Base-by-base conservation (phyloP, 805 yeast species). In the Ascoidea asiatica region DNA sequence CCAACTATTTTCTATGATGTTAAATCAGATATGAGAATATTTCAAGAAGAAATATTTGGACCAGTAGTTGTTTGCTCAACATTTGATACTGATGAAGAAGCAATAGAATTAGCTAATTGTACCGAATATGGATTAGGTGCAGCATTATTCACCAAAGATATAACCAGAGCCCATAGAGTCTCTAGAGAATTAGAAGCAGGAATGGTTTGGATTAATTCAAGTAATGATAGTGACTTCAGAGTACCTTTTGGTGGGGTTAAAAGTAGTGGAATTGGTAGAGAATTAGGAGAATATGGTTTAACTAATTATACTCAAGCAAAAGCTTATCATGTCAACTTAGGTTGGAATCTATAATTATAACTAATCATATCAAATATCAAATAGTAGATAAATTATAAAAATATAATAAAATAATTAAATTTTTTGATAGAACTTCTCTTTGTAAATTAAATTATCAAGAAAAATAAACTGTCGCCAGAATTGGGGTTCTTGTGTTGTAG, bases 221-320 rank as follows among this genome's bases (percentile, higher is more conserved):
- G 75, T 50, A 76, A 76, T 54, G 78, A 73, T 48, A 67, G 72
- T 8, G 76, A 75, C 52, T 62, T 68, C 43, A 72, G 72, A 57
- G 64, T 73, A 48, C 85, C 85, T 44, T 79, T 79, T 50, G 86
- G 86, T 41, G 85, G 85, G 56, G 77, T 76, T 37, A 79, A 79
- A 59, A 65, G 70, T 70, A 67, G 75, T 56, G 85, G 86, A 53
- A 65, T 75, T 46, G 83, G 84, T 41, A 69, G 84, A 58, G 85
- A 79, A 59, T 64, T 79, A 47, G 85, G 85, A 36, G 73, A 74
- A 49, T 75, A 77, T 52, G 84, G 83, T n/a, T 58, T 79, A 45
- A 65, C 66, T 38, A 67, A 71, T 56, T 79, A 77, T 61, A 78
- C 83, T 11, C 75, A 74, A 52, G 78, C 77, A 45, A 79, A 78